Conservation (phyloP, 768 basidiomycete genomes). For the Boletus bicolor region DNA sequence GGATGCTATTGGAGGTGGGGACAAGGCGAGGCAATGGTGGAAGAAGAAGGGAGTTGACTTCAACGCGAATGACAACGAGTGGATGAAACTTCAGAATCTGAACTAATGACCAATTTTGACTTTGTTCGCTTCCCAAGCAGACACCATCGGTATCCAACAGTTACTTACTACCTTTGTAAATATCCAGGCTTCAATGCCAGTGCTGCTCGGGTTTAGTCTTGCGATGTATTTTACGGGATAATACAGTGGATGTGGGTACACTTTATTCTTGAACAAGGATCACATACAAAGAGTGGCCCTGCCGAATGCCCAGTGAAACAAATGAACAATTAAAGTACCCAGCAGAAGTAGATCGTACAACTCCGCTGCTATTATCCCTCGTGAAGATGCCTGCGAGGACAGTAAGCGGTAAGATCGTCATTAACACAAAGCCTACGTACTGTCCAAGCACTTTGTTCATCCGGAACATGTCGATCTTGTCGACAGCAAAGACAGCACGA, state of each 20-base stretch:
- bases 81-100: constrained; percentile 79
- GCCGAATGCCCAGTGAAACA: not conserved
- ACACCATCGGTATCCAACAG: not conserved
- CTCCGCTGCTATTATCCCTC: constrained; percentile 16
- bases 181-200: not conserved
- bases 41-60: constrained; percentile 77
- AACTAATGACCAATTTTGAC: constrained; percentile 42
- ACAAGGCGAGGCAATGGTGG: constrained; percentile 79
- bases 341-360: constrained; percentile 8
- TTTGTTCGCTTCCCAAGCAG: not conserved
- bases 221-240: constrained; percentile 8
- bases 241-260: constrained; percentile 11
- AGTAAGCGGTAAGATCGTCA: not conserved
- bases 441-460: constrained; percentile 91
- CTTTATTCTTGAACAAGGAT: constrained; percentile 4
- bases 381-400: constrained; percentile 30
- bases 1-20: constrained; percentile 80
- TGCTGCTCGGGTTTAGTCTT: not conserved
- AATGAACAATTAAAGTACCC: not conserved
- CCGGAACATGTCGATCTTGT: constrained; percentile 88
- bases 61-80: constrained; percentile 79
- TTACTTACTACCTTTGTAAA: constrained; percentile 1
- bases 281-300: not conserved
- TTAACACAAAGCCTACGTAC: constrained; percentile 37
- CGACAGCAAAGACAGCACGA: constrained; percentile 71